phyloP scores from a whole-genome alignment of 345 rosid species.

The Aethionema arabicum region DNA sequence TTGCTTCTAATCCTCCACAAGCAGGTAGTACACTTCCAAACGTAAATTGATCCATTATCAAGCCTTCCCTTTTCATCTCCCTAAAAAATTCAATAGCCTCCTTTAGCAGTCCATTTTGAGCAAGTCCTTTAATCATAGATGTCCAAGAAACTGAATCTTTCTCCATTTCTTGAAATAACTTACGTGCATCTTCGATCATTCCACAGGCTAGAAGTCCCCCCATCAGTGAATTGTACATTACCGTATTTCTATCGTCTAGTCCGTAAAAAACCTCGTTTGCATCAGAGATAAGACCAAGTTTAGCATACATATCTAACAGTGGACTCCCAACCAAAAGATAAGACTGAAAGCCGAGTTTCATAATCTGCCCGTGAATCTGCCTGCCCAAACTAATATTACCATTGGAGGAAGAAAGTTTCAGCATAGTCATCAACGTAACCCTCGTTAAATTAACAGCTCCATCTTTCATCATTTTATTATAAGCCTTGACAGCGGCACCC shows the following conservation, averaged over 20 bases:
- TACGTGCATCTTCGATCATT: constrained; percentile 57
- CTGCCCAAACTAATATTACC: constrained; percentile 51
- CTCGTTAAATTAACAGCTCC: constrained; percentile 51
- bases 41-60: constrained; percentile 77
- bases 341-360: constrained; percentile 62
- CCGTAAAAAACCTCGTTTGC: constrained; percentile 62
- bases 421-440: constrained; percentile 76
- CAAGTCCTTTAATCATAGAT: constrained; percentile 75
- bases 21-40: constrained; percentile 84
- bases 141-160: constrained; percentile 87
- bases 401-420: constrained; percentile 52
- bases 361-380: constrained; percentile 76
- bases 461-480: constrained; percentile 63
- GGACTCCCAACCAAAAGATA: constrained; percentile 68
- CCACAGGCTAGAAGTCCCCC: constrained; percentile 66
- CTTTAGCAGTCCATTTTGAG: constrained; percentile 58
- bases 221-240: constrained; percentile 72
- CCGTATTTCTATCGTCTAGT: constrained; percentile 51
- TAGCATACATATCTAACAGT: constrained; percentile 81
- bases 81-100: constrained; percentile 64
- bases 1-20: constrained; percentile 60
- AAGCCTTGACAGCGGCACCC: constrained; percentile 53
- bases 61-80: constrained; percentile 62
- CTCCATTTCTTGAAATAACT: constrained; percentile 61
- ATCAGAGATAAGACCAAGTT: constrained; percentile 54